Evolutionary conservation across 345 rosid species (phyloP).

Genomic region (Populus davidiana): DNA sequence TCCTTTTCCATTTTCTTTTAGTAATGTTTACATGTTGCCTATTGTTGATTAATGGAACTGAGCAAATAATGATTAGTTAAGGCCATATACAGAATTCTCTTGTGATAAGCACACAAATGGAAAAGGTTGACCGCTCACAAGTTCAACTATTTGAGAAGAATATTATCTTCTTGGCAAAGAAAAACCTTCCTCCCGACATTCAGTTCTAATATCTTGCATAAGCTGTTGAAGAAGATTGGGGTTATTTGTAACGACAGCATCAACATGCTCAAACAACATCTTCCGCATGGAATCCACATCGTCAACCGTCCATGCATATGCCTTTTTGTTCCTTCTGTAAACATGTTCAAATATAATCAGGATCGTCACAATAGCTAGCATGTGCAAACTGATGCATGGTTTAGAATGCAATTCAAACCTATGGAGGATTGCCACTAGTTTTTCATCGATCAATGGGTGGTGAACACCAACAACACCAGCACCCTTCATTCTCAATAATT

Average conservation of each 20-base stretch:
- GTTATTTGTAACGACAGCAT: conserved; percentile 77
- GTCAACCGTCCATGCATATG: conserved; percentile 89
- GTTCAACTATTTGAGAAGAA: not conserved
- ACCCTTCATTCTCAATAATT: conserved; percentile 66
- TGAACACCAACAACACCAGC: conserved; percentile 75
- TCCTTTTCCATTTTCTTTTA: too few species aligned
- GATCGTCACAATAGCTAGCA: not conserved
- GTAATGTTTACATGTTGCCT: too few species aligned
- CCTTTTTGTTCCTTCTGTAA: conserved; percentile 67
- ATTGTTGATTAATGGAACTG: not conserved
- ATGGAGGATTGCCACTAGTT: conserved; percentile 49
- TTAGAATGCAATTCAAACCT: conserved; percentile 40
- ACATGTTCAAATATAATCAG: not conserved
- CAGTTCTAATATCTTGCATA: conserved; percentile 65
- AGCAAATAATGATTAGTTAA: not conserved
- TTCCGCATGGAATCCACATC: conserved; percentile 64
- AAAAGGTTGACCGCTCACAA: not conserved
- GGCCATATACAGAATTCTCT: not conserved
- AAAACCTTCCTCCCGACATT: conserved; percentile 75
- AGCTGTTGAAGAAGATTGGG: conserved; percentile 57
- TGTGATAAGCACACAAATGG: not conserved
- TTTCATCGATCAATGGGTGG: conserved; percentile 70
- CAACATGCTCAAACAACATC: conserved; percentile 57
- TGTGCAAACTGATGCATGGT: not conserved
- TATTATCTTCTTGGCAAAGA: conserved; percentile 28